A percentile compares a stretch with the other conserved stretches of the same genome.
phyloP scores from a whole-genome alignment of 2,329 filamentous ascomycete species.

The Lasiodiplodia theobromae region DNA sequence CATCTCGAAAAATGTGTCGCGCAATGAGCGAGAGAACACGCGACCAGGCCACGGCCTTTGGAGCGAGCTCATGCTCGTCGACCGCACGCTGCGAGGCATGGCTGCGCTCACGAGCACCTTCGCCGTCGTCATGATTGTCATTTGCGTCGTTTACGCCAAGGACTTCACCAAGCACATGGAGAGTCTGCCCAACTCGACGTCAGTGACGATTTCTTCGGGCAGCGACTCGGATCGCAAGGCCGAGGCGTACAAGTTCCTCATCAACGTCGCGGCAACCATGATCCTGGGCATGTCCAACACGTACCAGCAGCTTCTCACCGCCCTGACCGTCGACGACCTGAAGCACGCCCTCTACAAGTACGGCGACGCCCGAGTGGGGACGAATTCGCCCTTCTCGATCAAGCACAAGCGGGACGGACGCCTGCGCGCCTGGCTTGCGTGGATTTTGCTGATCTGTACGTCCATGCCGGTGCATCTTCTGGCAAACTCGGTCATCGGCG shows the following conservation, averaged over 20 bases:
- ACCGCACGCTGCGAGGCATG: slow-evolving; percentile 40
- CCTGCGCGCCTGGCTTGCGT: slow-evolving; percentile 38
- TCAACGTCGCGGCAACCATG: slow-evolving; percentile 43
- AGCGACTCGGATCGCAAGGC: background rate
- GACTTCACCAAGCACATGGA: background rate
- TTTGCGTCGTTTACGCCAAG: slow-evolving; percentile 12
- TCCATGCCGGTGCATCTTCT: slow-evolving; percentile 39
- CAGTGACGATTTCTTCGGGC: slow-evolving; percentile 14
- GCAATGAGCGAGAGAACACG: slow-evolving; percentile 18
- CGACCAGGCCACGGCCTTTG: slow-evolving; percentile 35
- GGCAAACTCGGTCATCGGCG: slow-evolving; percentile 42
- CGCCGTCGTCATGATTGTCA: slow-evolving; percentile 33
- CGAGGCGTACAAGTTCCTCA: slow-evolving; percentile 34
- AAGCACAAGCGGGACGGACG: slow-evolving; percentile 39
- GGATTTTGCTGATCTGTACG: slow-evolving; percentile 38
- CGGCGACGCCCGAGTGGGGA: slow-evolving; percentile 42
- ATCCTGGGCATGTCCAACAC: slow-evolving; percentile 44
- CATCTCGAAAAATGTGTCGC: slow-evolving; percentile 17
- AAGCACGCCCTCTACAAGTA: slow-evolving; percentile 39
- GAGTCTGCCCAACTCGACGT: slow-evolving; percentile 1
- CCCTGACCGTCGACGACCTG: slow-evolving; percentile 38
- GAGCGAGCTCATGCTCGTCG: slow-evolving; percentile 41
- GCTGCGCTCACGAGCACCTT: slow-evolving; percentile 35
- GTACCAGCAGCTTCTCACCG: slow-evolving; percentile 43
- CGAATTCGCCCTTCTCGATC: slow-evolving; percentile 44